Conservation (phyloP, 257 asterid genomes). For the Apocynum venetum region DNA sequence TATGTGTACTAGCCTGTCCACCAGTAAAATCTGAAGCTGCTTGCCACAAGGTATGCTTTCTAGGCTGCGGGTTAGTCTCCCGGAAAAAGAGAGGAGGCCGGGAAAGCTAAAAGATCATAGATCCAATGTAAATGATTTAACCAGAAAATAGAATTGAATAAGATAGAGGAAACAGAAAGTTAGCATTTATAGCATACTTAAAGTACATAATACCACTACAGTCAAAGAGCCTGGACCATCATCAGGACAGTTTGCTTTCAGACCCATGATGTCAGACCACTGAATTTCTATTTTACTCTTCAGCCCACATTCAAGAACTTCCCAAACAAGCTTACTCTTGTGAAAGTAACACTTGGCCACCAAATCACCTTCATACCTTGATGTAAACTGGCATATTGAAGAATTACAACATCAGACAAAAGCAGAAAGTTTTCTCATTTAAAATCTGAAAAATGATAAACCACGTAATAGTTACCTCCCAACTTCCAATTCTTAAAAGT, state of each 20-base stretch:
- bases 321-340: conserved; percentile 92
- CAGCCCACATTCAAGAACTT: conserved; percentile 77
- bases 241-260: conserved; percentile 67
- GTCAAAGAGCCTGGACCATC: conserved; percentile 52
- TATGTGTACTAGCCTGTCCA: conserved; percentile 69
- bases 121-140: conserved; percentile 7
- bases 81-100: conserved; percentile 64
- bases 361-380: conserved; percentile 80
- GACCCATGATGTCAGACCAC: conserved; percentile 72
- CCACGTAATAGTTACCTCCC: conserved; percentile 60
- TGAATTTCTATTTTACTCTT: conserved; percentile 87
- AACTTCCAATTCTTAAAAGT: conserved; percentile 62
- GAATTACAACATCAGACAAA: conserved; percentile 18
- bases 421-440: not conserved
- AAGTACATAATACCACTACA: conserved; percentile 48
- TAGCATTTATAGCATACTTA: not conserved
- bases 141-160: not conserved
- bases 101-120: conserved; percentile 46
- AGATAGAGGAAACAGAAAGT: conserved; percentile 3
- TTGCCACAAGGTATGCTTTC: conserved; percentile 91
- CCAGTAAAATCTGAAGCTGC: conserved; percentile 67
- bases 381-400: conserved; percentile 52
- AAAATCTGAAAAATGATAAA: conserved; percentile 5
- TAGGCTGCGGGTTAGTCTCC: conserved; percentile 87
- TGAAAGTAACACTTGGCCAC: conserved; percentile 93